Conservation (phyloP, 208 protist species). For the Acanthamoeba polyphaga region DNA sequence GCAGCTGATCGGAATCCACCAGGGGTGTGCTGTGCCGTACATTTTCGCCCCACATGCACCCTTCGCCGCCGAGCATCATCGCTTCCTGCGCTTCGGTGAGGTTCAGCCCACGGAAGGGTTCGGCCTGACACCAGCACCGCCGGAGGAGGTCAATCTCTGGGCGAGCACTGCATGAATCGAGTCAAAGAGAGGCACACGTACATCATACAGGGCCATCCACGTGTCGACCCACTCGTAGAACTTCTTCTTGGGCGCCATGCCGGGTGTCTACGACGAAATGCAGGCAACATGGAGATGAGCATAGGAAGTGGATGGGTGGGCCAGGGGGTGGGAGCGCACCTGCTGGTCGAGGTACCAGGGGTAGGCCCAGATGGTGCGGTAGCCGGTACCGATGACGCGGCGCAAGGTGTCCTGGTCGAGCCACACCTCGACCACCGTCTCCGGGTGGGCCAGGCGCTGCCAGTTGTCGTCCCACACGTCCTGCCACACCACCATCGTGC, state of each 20-base stretch:
- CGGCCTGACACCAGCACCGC: background rate
- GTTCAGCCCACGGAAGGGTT: background rate
- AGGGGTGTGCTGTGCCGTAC: too few relatives aligned
- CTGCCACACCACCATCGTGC: conserved; percentile 60
- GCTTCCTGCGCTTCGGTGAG: background rate
- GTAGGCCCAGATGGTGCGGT: conserved; percentile 33
- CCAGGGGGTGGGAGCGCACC: background rate
- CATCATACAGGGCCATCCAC: background rate
- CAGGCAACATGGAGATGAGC: rapidly evolving
- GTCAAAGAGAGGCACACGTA: background rate
- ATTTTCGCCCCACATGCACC: conserved; percentile 66
- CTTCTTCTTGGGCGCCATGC: background rate
- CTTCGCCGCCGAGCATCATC: conserved; percentile 24
- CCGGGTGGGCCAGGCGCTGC: conserved; percentile 1
- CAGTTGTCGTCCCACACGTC: conserved; percentile 57
- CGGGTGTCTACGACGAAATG: background rate
- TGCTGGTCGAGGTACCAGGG: conserved; percentile 51
- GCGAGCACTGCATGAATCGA: background rate
- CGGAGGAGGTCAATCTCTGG: too few relatives aligned
- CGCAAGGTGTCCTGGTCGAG: background rate
- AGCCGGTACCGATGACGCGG: background rate
- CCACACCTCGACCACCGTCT: conserved; percentile 49
- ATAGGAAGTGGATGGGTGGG: too few relatives aligned
- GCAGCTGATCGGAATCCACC: too few relatives aligned
- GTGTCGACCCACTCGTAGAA: conserved; percentile 58